Base-by-base conservation (phyloP, 441 rosid species). In the Capsella rubella region DNA sequence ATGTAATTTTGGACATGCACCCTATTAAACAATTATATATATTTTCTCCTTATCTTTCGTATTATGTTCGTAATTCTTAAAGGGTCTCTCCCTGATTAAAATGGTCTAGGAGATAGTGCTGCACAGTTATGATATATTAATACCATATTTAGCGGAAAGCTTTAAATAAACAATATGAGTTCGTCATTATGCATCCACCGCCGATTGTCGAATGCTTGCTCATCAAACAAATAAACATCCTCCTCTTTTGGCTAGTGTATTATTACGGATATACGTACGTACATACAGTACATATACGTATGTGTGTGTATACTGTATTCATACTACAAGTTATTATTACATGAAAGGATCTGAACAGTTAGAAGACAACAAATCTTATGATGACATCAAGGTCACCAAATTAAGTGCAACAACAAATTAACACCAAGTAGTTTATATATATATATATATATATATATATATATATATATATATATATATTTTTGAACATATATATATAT, bases 131-230 rank as follows among this genome's bases (percentile, higher is more conserved):
- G 45, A 12, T 45, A 32, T 42, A 16, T 13, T 57, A 35, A 56
- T 27, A 49, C 40, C 67, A 50, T 50, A 71, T 16, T 61, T 50
- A 71, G 67, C 61, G 68, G 68, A 50, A 49, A 51, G 25, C 34
- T 27, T 56, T 29, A 6, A 43, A 21, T 57, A 3, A 69, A 47
- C 56, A 46, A 32, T 47, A 25, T 58, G 50, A 27, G 37, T 59
- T 47, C 29, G 16, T 58, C 57, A 35, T 59, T 28, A 5, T 61
- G 53, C 49, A 28, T 39, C 67, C 61, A 71, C 68, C 31, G 68
- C 35, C 43, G 32, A 39, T 71, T 59, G 58, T 69, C 58, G 57
- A 69, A 59, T 46, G 56, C 65, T 58, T 47, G 47, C 39, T 47
- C 50, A 34, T 34, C 47, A 21, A 46, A 57, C 49, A 60, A 60